Evolutionary conservation across 1,284 basidiomycete species (phyloP), one percentile per base, ranked within the genome.

Genomic region (Malassezia caprae): DNA sequence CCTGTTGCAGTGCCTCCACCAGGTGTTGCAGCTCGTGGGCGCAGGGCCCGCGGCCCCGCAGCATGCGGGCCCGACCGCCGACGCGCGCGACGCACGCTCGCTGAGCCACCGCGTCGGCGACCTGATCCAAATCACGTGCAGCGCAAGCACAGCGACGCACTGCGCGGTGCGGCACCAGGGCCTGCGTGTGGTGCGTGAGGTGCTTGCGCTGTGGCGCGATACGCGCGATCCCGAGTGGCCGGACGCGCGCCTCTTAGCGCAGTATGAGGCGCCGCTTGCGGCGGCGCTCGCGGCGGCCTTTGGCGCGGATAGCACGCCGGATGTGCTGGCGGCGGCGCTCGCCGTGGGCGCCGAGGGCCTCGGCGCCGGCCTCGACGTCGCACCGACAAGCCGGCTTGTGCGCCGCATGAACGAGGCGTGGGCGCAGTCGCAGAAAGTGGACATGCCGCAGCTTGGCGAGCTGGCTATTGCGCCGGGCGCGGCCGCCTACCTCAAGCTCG

Each of bases 241-340:
- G 41, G 88, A 89, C 59, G 83, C 88, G 0, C 78, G 91, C 3
- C 78, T 99, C 1, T 80, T 99, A n/a, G 93, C 98, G 72, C 94
- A 99, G 75, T 88, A 96, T 75, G 93, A 98, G 77, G 94, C 94
- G 0, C 93, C 94, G 0, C 94, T 98, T 57, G 93, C 93, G 1
- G 90, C 94, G 2, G 94, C 94, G 0, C 80, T 98, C n/a, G 98
- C 91, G 0, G 93, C 94, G 0, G 91, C 93, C 0, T 98, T 98
- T 70, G 87, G 88, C 3, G 80, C 86, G 0, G 94, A 98, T 72
- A 89, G 90, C 0, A 90, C 90, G 0, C 91, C 93, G 0, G 93
- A 98, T 72, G 93, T 99, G 21, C 74, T 96, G 30, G 88, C 91
- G 0, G 84, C 86, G 13, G 93, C 91, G 0, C 84, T 98, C 21